These are phyloP conservation scores for Asterella californica DNA, from an alignment of 225 moss, liverwort and hornwort genomes.

Conservation along the genomic window DNA sequence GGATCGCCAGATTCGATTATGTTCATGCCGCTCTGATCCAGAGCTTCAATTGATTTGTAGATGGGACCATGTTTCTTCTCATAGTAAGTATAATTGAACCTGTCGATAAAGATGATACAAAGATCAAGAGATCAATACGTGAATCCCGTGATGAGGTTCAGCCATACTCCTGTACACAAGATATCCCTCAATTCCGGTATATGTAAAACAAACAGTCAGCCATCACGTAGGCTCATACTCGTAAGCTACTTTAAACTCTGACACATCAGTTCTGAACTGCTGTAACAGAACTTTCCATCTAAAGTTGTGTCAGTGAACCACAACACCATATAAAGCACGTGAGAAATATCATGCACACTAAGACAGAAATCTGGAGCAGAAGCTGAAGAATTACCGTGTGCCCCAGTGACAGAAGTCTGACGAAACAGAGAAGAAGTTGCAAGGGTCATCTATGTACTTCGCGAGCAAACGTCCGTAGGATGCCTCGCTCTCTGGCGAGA, in stretches of 20 bases:
- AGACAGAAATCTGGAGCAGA: background rate
- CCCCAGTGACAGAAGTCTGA: slow-evolving; percentile 99
- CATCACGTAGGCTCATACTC: background rate
- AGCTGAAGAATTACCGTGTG: slow-evolving; percentile 71
- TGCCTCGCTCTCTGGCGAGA: slow-evolving; percentile 65
- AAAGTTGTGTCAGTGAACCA: too few species aligned
- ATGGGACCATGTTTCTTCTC: slow-evolving; percentile 91
- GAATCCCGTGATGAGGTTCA: background rate
- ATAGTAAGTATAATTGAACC: slow-evolving; percentile 85
- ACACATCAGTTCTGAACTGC: background rate
- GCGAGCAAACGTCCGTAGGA: slow-evolving; percentile 74
- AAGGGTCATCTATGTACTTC: slow-evolving; percentile 81
- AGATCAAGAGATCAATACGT: too few species aligned
- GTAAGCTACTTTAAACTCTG: background rate
- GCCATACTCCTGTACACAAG: background rate
- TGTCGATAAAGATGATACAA: slow-evolving; percentile 23
- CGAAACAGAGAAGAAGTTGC: slow-evolving; percentile 87
- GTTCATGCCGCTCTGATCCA: slow-evolving; percentile 86
- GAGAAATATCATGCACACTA: background rate
- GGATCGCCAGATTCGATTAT: slow-evolving; percentile 84
- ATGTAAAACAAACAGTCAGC: background rate
- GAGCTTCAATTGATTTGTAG: slow-evolving; percentile 90
- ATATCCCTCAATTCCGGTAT: background rate
- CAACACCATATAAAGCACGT: background rate
- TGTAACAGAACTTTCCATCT: background rate